Conservation (phyloP, 2,329 filamentous ascomycete species). For the Neospermospora avenae region DNA sequence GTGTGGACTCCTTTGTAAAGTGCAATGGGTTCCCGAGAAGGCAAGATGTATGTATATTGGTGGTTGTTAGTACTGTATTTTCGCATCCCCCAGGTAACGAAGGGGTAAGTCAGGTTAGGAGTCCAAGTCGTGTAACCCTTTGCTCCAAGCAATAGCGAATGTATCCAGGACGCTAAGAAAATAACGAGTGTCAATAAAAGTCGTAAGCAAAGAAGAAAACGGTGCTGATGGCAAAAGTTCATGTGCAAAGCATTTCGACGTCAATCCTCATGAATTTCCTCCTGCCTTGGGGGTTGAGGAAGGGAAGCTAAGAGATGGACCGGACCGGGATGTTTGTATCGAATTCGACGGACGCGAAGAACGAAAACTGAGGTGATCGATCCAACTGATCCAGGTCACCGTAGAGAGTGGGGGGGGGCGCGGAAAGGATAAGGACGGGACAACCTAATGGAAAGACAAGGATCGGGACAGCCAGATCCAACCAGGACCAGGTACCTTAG, state of each 20-base stretch:
- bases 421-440: no score
- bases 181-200: constrained; percentile 22
- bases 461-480: no score
- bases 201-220: not conserved
- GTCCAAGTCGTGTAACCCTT: not conserved
- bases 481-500: no score
- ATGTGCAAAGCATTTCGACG: not conserved
- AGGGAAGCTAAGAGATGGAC: not conserved
- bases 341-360: not conserved
- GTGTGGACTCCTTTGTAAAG: not conserved
- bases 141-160: constrained; percentile 14
- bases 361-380: not conserved
- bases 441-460: no score
- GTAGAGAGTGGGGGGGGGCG: constrained; percentile 1
- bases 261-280: not conserved
- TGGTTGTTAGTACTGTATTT: not conserved
- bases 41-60: not conserved
- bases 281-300: not conserved
- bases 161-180: constrained; percentile 10
- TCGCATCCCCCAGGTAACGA: constrained; percentile 22
- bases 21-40: not conserved
- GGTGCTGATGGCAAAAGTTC: not conserved
- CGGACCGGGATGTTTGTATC: not conserved
- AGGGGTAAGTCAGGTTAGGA: constrained; percentile 1
- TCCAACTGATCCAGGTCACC: not conserved